These are phyloP conservation scores for Neonectria hederae DNA, from an alignment of 2,329 filamentous ascomycete genomes.

Conservation along the genomic window DNA sequence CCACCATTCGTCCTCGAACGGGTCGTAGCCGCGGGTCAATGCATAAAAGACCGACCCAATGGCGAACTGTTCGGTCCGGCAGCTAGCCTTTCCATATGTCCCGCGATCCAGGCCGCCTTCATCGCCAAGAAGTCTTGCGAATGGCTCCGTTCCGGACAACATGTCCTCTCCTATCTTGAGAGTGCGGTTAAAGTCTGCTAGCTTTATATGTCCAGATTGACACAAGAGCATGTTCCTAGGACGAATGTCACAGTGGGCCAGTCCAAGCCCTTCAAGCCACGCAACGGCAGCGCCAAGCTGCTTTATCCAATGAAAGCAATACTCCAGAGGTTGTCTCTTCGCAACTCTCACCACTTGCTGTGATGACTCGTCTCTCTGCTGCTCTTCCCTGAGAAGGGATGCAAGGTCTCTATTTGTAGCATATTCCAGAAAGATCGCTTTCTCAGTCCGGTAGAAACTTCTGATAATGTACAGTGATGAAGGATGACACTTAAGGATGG, in stretches of 20 bases:
- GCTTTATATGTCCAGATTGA: slow-evolving; percentile 6
- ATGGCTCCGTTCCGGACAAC: slow-evolving; percentile 14
- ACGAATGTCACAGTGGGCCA: slow-evolving; percentile 24
- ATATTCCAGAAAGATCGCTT: slow-evolving; percentile 25
- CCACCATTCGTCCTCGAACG: slow-evolving; percentile 20
- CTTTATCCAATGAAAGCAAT: slow-evolving; percentile 19
- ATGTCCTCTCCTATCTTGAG: background rate
- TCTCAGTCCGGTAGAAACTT: slow-evolving; percentile 5
- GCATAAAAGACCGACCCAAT: slow-evolving; percentile 23
- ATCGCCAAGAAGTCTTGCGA: slow-evolving; percentile 17
- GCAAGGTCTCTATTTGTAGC: slow-evolving; percentile 8
- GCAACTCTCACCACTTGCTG: slow-evolving; percentile 14
- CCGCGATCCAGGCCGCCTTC: slow-evolving; percentile 11
- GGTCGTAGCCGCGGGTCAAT: slow-evolving; percentile 20
- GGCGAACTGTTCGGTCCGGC: slow-evolving; percentile 21
- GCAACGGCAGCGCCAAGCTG: slow-evolving; percentile 22
- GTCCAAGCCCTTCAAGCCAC: slow-evolving; percentile 21
- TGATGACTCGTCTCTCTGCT: slow-evolving; percentile 9
- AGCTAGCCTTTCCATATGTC: slow-evolving; percentile 16
- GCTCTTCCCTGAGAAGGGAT: slow-evolving; percentile 9
- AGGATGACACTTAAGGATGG: slow-evolving; percentile 16
- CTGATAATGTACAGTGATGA: background rate
- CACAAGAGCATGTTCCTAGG: slow-evolving; percentile 21
- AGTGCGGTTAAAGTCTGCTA: slow-evolving; percentile 21
- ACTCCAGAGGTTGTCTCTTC: slow-evolving; percentile 3